phyloP scores from a whole-genome alignment of 371 early-diverging fungal species.

The Entomophthora muscae region DNA sequence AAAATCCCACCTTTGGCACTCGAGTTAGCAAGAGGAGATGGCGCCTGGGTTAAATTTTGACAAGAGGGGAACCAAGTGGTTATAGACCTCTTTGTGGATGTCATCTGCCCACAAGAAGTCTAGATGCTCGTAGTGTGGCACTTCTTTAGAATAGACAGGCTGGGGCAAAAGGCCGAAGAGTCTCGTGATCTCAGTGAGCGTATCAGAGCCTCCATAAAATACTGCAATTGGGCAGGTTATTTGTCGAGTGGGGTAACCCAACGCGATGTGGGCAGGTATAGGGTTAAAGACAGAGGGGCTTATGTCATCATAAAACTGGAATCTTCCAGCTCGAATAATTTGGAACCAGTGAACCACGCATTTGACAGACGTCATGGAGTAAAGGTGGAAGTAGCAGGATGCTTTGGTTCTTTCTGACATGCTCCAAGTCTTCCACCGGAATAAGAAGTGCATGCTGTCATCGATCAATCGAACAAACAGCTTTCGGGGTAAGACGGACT shows the following conservation, averaged over 20 bases:
- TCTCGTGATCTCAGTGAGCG: slow-evolving; percentile 53
- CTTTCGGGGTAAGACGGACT: slow-evolving; percentile 49
- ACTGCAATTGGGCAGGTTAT: slow-evolving; percentile 72
- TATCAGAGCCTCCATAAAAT: slow-evolving; percentile 79
- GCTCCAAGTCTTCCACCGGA: slow-evolving; percentile 66
- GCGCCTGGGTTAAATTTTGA: neutral
- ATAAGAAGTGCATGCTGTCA: slow-evolving; percentile 46
- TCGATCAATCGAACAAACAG: slow-evolving; percentile 68
- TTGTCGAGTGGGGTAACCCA: slow-evolving; percentile 56
- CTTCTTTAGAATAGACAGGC: slow-evolving; percentile 35
- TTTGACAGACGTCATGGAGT: slow-evolving; percentile 79
- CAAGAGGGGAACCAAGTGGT: neutral
- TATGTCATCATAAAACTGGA: slow-evolving; percentile 88
- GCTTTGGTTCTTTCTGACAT: slow-evolving; percentile 56
- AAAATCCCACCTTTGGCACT: too few relatives aligned
- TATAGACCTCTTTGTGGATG: neutral
- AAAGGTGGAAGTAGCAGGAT: slow-evolving; percentile 74
- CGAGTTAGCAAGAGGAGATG: too few relatives aligned
- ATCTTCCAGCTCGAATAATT: slow-evolving; percentile 68
- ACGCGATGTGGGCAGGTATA: slow-evolving; percentile 25
- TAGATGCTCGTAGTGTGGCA: slow-evolving; percentile 56
- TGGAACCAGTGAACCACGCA: slow-evolving; percentile 91
- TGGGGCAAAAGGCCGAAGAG: slow-evolving; percentile 36
- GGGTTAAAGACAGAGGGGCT: slow-evolving; percentile 28
- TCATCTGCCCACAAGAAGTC: slow-evolving; percentile 63